A percentile compares a stretch with the other conserved stretches of the same genome.
Evolutionary conservation across 140 eudicot species (phyloP).

Genomic region (Flaveria floridana): DNA sequence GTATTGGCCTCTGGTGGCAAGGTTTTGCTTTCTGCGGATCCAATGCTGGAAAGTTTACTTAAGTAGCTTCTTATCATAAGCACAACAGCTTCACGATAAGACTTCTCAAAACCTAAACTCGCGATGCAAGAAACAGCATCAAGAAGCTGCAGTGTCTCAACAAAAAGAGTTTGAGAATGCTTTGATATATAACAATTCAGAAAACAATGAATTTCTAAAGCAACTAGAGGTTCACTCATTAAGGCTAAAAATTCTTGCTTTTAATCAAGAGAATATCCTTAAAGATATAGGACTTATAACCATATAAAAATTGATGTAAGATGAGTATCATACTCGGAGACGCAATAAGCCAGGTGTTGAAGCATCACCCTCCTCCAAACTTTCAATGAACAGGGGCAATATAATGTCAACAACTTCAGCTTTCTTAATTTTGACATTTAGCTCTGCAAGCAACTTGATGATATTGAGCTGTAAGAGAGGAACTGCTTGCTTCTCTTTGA

Average conservation of each 20-base stretch:
- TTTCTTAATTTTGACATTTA: slow-evolving; percentile 69
- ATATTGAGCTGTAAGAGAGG: slow-evolving; percentile 76
- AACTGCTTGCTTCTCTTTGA: slow-evolving; percentile 71
- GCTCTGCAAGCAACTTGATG: slow-evolving; percentile 76
- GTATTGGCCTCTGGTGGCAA: slow-evolving; percentile 88
- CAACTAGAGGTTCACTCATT: slow-evolving; percentile 1
- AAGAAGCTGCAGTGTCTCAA: slow-evolving; percentile 92
- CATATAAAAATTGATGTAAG: slow-evolving; percentile 23
- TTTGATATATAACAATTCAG: slow-evolving; percentile 17
- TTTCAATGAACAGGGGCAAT: slow-evolving; percentile 78
- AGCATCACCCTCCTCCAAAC: slow-evolving; percentile 98
- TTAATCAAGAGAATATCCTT: background rate
- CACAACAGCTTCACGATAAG: slow-evolving; percentile 96
- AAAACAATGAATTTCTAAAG: slow-evolving; percentile 14
- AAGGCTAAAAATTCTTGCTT: slow-evolving; percentile 12
- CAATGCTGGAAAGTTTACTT: slow-evolving; percentile 76
- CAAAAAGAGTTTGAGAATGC: slow-evolving; percentile 49
- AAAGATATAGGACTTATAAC: slow-evolving; percentile 13
- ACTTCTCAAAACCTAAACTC: slow-evolving; percentile 95
- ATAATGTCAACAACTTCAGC: slow-evolving; percentile 85
- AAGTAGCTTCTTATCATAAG: slow-evolving; percentile 86
- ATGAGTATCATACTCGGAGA: slow-evolving; percentile 64
- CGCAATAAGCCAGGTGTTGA: slow-evolving; percentile 88
- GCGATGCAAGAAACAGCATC: slow-evolving; percentile 99
- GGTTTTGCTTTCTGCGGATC: slow-evolving; percentile 97